A percentile compares a stretch with the other conserved stretches of the same genome.
Evolutionary conservation across 83 land plant genomes (phyloP).

Genomic region (Picea abies): DNA sequence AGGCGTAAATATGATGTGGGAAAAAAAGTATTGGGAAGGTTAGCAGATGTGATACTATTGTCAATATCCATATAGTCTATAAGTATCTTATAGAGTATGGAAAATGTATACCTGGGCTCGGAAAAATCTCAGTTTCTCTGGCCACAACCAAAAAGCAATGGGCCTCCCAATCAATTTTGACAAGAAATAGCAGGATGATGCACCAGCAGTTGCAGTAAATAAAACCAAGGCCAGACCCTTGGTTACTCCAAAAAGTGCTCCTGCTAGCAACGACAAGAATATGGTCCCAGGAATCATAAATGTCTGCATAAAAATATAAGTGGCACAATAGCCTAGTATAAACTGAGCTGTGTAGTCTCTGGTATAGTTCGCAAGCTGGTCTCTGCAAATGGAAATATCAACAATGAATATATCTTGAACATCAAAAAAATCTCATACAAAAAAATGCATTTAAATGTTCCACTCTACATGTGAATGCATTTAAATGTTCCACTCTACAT

Average conservation of each 20-base stretch:
- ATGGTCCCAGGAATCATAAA: constrained; percentile 97
- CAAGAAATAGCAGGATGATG: constrained; percentile 86
- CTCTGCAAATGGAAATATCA: constrained; percentile 45
- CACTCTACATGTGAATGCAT: no score
- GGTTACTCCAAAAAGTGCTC: constrained; percentile 83
- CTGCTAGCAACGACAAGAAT: constrained; percentile 88
- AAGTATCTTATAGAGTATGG: neutral
- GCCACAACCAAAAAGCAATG: constrained; percentile 82
- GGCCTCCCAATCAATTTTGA: constrained; percentile 90
- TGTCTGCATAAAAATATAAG: constrained; percentile 90
- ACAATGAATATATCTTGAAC: neutral
- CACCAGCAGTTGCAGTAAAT: constrained; percentile 89
- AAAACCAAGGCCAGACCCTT: constrained; percentile 75
- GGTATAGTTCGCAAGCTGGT: constrained; percentile 71
- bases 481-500: no score
- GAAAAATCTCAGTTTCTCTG: constrained; percentile 79
- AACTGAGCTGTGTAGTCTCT: constrained; percentile 79
- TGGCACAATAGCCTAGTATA: constrained; percentile 69
- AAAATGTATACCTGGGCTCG: constrained; percentile 65
- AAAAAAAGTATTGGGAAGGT: neutral
- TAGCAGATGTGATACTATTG: neutral
- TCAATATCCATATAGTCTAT: neutral
- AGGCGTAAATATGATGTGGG: neutral
- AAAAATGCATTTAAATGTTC: no score
- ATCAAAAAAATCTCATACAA: neutral